Conservation (phyloP, 2,329 filamentous ascomycete species). For the Podosphaera xanthii region DNA sequence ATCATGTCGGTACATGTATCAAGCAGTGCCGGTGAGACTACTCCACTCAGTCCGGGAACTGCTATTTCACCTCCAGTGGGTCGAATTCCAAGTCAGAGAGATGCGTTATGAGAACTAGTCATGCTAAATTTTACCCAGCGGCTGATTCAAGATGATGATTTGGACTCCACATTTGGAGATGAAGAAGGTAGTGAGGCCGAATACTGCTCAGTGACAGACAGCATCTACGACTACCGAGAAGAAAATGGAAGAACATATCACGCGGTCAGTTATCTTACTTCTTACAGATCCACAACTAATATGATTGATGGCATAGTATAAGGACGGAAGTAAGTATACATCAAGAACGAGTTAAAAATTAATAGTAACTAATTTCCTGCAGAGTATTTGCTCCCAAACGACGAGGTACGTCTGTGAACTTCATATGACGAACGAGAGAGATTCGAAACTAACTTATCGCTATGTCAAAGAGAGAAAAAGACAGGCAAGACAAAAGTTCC, state of each 20-base stretch:
- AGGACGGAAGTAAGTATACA: slow-evolving; percentile 3
- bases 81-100: background rate
- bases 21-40: background rate
- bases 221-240: slow-evolving; percentile 5
- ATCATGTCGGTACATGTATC: background rate
- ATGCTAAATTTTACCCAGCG: background rate
- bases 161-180: slow-evolving; percentile 1
- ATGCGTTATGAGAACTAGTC: background rate
- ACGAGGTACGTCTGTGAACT: slow-evolving; percentile 4
- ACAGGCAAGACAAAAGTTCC: slow-evolving; percentile 5
- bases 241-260: slow-evolving; percentile 9
- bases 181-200: slow-evolving; percentile 4
- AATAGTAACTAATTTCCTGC: background rate
- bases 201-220: slow-evolving; percentile 5
- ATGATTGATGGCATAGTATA: slow-evolving; percentile 1
- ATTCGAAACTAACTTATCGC: background rate
- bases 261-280: slow-evolving; percentile 1
- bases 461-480: slow-evolving; percentile 3
- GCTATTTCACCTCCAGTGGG: background rate
- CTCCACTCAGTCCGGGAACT: background rate
- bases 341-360: background rate
- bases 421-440: background rate
- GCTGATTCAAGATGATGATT: background rate
- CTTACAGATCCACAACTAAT: background rate
- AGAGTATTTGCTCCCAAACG: slow-evolving; percentile 8